phyloP scores from a whole-genome alignment of 2,329 filamentous ascomycete genomes.

The Curvularia verruculosa region DNA sequence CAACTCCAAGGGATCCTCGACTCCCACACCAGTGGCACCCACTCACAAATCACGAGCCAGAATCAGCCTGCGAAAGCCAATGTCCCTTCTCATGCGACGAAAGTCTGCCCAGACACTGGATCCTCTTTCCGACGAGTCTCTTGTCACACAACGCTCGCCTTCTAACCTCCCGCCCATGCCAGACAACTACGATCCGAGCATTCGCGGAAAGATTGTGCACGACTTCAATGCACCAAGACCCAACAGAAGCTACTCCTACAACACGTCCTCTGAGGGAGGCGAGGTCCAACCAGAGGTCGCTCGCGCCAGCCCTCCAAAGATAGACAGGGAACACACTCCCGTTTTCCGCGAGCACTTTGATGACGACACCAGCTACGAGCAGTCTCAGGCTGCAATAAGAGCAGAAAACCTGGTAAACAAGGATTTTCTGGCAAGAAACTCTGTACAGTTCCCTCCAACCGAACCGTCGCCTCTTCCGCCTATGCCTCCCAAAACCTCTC shows the following conservation, averaged over 20 bases:
- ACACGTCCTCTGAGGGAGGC: constrained; percentile 34
- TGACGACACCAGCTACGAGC: constrained; percentile 54
- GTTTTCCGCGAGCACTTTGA: constrained; percentile 68
- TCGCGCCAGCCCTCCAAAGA: constrained; percentile 43
- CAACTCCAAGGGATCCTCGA: constrained; percentile 28
- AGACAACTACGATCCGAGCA: constrained; percentile 67
- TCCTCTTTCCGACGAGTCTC: constrained; percentile 56
- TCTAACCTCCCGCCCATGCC: constrained; percentile 56
- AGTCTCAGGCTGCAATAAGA: constrained; percentile 52
- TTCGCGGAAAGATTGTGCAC: constrained; percentile 67
- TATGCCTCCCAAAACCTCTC: constrained; percentile 25
- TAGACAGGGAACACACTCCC: constrained; percentile 59
- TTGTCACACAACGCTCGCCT: constrained; percentile 56
- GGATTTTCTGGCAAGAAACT: constrained; percentile 55
- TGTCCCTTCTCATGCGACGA: constrained; percentile 64
- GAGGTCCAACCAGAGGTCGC: constrained; percentile 28
- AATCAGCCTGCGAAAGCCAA: constrained; percentile 65
- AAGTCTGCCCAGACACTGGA: constrained; percentile 60
- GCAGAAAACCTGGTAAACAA: constrained; percentile 57
- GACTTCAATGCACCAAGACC: constrained; percentile 68
- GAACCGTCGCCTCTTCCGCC: constrained; percentile 25
- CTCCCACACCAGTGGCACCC: constrained; percentile 20
- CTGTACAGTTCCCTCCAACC: constrained; percentile 40
- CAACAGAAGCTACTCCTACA: constrained; percentile 51
- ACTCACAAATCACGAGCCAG: constrained; percentile 55